phyloP scores from a whole-genome alignment of 1,284 basidiomycete species.

The Abortiporus biennis region DNA sequence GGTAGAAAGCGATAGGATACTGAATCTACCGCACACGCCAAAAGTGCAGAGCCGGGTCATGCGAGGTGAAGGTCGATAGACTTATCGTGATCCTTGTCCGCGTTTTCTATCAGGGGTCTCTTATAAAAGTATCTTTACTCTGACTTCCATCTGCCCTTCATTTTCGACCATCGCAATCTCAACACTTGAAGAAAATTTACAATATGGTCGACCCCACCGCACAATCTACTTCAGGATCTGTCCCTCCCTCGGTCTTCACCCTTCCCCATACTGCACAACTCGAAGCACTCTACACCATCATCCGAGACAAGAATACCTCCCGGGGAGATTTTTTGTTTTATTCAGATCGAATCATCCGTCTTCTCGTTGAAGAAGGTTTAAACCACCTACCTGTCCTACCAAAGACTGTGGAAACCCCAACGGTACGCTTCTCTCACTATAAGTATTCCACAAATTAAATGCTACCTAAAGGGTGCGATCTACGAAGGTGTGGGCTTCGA shows the following conservation, averaged over 20 bases:
- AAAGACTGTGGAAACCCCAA: conserved; percentile 78
- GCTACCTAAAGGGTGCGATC: conserved; percentile 51
- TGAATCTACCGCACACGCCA: too few relatives aligned
- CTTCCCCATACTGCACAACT: conserved; percentile 87
- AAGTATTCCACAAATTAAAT: background rate
- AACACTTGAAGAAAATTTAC: too few relatives aligned
- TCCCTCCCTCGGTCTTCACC: conserved; percentile 80
- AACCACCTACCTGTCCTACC: conserved; percentile 93
- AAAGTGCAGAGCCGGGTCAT: too few relatives aligned
- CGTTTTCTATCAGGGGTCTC: too few relatives aligned
- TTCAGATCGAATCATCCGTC: conserved; percentile 73
- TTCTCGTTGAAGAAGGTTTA: conserved; percentile 82
- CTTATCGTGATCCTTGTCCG: too few relatives aligned
- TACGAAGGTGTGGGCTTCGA: conserved; percentile 91
- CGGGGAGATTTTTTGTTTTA: conserved; percentile 98
- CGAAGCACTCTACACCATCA: conserved; percentile 94
- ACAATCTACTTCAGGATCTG: too few relatives aligned
- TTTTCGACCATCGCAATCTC: too few relatives aligned
- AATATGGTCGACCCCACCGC: too few relatives aligned
- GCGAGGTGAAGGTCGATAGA: too few relatives aligned
- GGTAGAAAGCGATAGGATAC: too few relatives aligned
- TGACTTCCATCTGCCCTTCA: too few relatives aligned
- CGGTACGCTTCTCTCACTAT: conserved; percentile 37
- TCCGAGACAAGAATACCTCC: conserved; percentile 79
- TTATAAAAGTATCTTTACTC: too few relatives aligned